phyloP scores from a whole-genome alignment of 352 stramenopile genomes.

The Globisporangium rhizosaccharum region DNA sequence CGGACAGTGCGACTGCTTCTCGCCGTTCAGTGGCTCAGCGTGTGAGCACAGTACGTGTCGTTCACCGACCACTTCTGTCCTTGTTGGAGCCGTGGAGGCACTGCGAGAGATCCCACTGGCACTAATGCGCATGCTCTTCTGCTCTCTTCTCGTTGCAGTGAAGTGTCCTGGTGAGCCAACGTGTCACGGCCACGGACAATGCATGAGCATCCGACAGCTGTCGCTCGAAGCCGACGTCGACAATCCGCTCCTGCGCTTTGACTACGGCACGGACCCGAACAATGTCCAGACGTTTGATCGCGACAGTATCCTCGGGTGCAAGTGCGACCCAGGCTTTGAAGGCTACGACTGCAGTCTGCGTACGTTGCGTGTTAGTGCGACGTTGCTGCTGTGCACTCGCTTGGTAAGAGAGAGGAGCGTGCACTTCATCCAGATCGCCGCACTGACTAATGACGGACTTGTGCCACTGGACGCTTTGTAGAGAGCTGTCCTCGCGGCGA shows the following conservation, averaged over 20 bases:
- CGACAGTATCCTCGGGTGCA: slow-evolving; percentile 76
- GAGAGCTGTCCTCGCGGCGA: slow-evolving; percentile 85
- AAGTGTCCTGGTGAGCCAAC: slow-evolving; percentile 45
- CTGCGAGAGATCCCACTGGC: background rate
- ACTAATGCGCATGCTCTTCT: background rate
- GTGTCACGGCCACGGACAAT: slow-evolving; percentile 73
- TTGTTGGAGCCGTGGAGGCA: no score
- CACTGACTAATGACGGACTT: background rate
- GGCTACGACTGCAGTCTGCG: slow-evolving; percentile 86
- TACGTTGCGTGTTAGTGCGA: slow-evolving; percentile 15
- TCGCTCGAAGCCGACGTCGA: slow-evolving; percentile 52
- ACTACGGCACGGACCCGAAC: slow-evolving; percentile 67
- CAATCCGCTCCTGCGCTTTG: slow-evolving; percentile 40
- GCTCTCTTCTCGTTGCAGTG: slow-evolving; percentile 22
- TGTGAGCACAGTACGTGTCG: slow-evolving; percentile 43
- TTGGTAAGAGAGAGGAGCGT: no score
- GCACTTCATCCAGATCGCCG: background rate
- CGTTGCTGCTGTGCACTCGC: background rate
- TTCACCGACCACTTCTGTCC: background rate
- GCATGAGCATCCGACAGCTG: slow-evolving; percentile 66
- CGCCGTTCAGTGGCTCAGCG: slow-evolving; percentile 47
- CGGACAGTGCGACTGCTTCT: slow-evolving; percentile 57
- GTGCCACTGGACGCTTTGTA: slow-evolving; percentile 9
- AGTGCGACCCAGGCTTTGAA: slow-evolving; percentile 87
- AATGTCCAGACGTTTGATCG: slow-evolving; percentile 76